phyloP scores from a whole-genome alignment of 345 rosid genomes.

The Pistacia atlantica region DNA sequence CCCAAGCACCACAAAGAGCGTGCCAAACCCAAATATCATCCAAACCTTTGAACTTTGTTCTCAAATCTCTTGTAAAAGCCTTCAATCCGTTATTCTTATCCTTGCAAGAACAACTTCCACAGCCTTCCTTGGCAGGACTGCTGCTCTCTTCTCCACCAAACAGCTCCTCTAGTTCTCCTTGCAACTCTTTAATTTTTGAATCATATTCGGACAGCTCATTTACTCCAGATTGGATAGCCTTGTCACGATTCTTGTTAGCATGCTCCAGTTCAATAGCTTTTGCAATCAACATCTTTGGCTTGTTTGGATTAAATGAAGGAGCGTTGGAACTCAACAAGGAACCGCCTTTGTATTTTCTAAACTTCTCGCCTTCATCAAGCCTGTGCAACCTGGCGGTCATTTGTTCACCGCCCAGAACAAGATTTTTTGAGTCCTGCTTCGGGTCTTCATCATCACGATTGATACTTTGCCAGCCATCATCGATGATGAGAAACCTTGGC shows the following conservation, averaged over 20 bases:
- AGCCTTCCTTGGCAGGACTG: background rate
- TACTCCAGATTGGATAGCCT: slow-evolving; percentile 42
- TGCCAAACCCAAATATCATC: slow-evolving; percentile 88
- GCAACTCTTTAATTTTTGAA: slow-evolving; percentile 40
- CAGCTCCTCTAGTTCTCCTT: slow-evolving; percentile 51
- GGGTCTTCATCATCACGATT: slow-evolving; percentile 53
- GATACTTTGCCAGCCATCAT: slow-evolving; percentile 90
- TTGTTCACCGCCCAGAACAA: slow-evolving; percentile 85
- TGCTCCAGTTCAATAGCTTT: slow-evolving; percentile 77
- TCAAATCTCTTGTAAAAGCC: slow-evolving; percentile 70
- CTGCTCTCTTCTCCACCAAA: slow-evolving; percentile 38
- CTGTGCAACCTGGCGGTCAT: slow-evolving; percentile 79
- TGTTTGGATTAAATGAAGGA: slow-evolving; percentile 54
- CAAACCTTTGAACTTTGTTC: slow-evolving; percentile 56
- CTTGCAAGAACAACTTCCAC: slow-evolving; percentile 31
- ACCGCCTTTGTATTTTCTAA: slow-evolving; percentile 61
- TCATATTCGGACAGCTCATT: slow-evolving; percentile 36
- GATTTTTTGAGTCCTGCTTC: slow-evolving; percentile 50
- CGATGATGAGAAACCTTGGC: slow-evolving; percentile 81
- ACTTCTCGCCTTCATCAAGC: slow-evolving; percentile 70
- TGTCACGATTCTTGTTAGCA: slow-evolving; percentile 51
- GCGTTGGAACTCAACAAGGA: slow-evolving; percentile 47
- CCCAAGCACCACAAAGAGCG: slow-evolving; percentile 92
- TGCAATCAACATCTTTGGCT: slow-evolving; percentile 66
- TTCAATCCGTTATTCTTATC: slow-evolving; percentile 42